phyloP scores from a whole-genome alignment of 768 basidiomycete genomes.

The Amanita jacksonii region DNA sequence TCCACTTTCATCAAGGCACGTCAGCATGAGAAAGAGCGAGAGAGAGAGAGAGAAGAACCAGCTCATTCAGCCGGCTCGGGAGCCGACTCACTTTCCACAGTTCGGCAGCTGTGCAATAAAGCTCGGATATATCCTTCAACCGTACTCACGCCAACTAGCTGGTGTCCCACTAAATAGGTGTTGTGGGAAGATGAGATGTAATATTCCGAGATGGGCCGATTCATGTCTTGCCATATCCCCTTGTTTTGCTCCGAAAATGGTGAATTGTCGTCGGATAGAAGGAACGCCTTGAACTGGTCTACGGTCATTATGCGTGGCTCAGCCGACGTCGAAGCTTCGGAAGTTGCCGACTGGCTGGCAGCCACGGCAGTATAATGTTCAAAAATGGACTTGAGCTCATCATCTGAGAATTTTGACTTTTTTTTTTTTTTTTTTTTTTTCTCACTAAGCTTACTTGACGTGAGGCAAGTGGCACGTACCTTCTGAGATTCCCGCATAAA shows the following conservation, averaged over 20 bases:
- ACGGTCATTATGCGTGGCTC: constrained; percentile 29
- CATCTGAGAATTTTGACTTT: constrained; percentile 28
- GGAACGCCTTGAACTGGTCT: constrained; percentile 69
- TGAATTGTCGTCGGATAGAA: constrained; percentile 74
- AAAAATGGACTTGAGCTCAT: constrained; percentile 29
- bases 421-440: too few relatives aligned
- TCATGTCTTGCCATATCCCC: constrained; percentile 74
- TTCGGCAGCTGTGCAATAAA: constrained; percentile 78
- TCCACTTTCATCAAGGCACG: constrained; percentile 60
- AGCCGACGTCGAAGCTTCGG: constrained; percentile 17
- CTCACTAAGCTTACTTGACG: too few relatives aligned
- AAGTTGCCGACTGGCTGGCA: constrained; percentile 7
- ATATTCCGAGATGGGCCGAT: constrained; percentile 83
- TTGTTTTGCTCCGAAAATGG: constrained; percentile 34
- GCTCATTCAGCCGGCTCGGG: constrained; percentile 12
- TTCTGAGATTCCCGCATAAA: constrained; percentile 42
- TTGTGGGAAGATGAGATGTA: constrained; percentile 89
- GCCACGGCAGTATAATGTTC: constrained; percentile 24
- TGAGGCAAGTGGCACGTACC: constrained; percentile 17
- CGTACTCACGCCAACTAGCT: constrained; percentile 81
- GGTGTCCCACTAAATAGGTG: constrained; percentile 80
- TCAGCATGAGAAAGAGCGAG: too few relatives aligned
- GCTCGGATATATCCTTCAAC: constrained; percentile 92
- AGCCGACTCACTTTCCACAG: constrained; percentile 67
- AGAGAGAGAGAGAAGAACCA: too few relatives aligned